Evolutionary conservation across 108 stramenopile genomes (phyloP).

Genomic region (Ochromonas danica): DNA sequence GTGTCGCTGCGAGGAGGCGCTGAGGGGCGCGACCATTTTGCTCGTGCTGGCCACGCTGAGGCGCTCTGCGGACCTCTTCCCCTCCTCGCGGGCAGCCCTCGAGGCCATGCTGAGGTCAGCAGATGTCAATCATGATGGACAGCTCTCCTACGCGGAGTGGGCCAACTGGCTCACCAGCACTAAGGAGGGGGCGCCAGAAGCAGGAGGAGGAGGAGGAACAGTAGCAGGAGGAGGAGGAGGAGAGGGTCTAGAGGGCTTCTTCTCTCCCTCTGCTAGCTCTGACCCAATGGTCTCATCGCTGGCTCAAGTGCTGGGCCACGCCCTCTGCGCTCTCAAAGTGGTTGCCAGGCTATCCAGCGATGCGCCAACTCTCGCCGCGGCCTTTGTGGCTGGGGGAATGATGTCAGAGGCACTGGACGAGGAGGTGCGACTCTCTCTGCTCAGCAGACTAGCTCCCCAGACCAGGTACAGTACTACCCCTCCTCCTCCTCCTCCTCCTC

Average conservation of each 20-base stretch:
- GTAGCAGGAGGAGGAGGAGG: no score
- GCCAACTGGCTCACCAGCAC: background rate
- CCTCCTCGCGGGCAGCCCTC: background rate
- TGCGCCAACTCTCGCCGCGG: background rate
- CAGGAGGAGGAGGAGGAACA: no score
- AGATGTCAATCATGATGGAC: background rate
- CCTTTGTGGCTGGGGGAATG: background rate
- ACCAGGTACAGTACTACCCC: no score
- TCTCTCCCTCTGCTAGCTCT: no score
- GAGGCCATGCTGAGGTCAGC: background rate
- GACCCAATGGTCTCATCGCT: background rate
- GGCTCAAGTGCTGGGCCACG: background rate
- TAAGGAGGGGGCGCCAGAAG: no score
- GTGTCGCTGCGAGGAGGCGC: background rate
- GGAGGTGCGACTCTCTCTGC: background rate
- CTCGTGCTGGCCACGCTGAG: background rate
- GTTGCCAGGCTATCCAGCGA: background rate
- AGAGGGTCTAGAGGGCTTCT: no score
- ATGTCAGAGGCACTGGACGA: background rate
- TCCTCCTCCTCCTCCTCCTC: no score
- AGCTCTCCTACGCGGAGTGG: background rate
- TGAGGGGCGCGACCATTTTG: background rate
- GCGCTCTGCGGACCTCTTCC: background rate
- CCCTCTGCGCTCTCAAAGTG: background rate
- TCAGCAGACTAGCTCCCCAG: no score